Evolutionary conservation across 345 rosid genomes (phyloP).

Genomic region (Draba incana): DNA sequence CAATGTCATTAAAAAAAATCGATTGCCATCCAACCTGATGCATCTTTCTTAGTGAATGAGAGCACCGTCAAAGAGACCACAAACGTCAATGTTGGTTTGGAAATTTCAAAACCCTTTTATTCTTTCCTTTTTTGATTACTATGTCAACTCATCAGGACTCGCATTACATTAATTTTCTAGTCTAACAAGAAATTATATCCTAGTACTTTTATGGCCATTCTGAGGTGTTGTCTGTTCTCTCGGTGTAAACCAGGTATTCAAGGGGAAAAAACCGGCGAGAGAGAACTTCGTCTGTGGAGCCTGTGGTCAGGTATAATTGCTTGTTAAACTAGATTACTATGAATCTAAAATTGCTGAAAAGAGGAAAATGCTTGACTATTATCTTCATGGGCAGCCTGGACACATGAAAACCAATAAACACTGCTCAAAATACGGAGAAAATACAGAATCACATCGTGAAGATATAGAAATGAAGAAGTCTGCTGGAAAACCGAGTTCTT

Average conservation of each 20-base stretch:
- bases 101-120: background rate
- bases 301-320: conserved; percentile 77
- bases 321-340: conserved; percentile 24
- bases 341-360: conserved; percentile 8
- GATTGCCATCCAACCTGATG: conserved; percentile 47
- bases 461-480: conserved; percentile 59
- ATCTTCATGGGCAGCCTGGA: conserved; percentile 68
- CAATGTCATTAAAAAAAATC: conserved; percentile 45
- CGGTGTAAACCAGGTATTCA: conserved; percentile 54
- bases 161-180: background rate
- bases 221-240: conserved; percentile 18
- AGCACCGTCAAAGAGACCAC: conserved; percentile 50
- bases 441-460: conserved; percentile 63
- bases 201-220: conserved; percentile 19
- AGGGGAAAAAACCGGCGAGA: conserved; percentile 95
- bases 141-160: conserved; percentile 20
- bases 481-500: conserved; percentile 52
- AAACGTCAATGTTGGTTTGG: conserved; percentile 53
- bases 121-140: conserved; percentile 1
- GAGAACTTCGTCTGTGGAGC: conserved; percentile 95
- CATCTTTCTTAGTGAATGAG: conserved; percentile 50
- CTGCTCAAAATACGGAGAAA: conserved; percentile 92
- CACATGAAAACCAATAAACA: conserved; percentile 98
- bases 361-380: conserved; percentile 22
- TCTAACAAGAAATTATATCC: conserved; percentile 3